phyloP scores from a whole-genome alignment of 2,329 filamentous ascomycete species.

The Pyrenochaeta sp. region DNA sequence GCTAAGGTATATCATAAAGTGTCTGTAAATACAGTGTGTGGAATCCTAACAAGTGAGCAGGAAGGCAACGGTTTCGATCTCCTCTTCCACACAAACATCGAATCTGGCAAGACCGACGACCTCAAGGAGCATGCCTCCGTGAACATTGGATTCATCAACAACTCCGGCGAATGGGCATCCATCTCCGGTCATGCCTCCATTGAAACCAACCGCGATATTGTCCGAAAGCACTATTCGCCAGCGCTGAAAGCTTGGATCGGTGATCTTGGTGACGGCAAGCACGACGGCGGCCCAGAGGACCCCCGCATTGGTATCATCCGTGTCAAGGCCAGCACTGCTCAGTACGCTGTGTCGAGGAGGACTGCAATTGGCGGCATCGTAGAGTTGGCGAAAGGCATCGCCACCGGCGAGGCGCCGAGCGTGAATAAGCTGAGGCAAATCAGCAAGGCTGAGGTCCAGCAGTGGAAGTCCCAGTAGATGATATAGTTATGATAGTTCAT shows the following conservation, averaged over 20 bases:
- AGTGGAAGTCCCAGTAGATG: constrained; percentile 45
- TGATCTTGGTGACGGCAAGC: constrained; percentile 78
- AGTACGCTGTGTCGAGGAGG: constrained; percentile 72
- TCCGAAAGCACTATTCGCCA: constrained; percentile 75
- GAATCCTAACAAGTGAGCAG: constrained; percentile 53
- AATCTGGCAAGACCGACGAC: constrained; percentile 87
- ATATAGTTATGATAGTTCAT: not conserved
- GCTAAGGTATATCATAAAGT: constrained; percentile 66
- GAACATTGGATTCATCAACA: constrained; percentile 83
- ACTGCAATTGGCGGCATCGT: constrained; percentile 70
- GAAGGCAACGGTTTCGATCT: constrained; percentile 81
- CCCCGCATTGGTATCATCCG: constrained; percentile 84
- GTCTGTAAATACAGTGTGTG: not conserved
- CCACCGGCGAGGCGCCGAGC: constrained; percentile 74
- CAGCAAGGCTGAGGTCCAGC: constrained; percentile 57
- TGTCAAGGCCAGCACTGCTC: constrained; percentile 75
- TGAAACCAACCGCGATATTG: constrained; percentile 71
- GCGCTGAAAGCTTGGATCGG: constrained; percentile 85
- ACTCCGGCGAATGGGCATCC: constrained; percentile 84
- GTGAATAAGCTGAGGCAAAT: constrained; percentile 83
- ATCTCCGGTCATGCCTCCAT: constrained; percentile 77
- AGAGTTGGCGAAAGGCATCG: constrained; percentile 77
- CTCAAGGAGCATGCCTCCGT: constrained; percentile 75
- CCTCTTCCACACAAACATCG: constrained; percentile 91
- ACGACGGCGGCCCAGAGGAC: constrained; percentile 83